These are phyloP conservation scores for Collariella sp. DNA, from an alignment of 495 filamentous ascomycete species.

Conservation along the genomic window DNA sequence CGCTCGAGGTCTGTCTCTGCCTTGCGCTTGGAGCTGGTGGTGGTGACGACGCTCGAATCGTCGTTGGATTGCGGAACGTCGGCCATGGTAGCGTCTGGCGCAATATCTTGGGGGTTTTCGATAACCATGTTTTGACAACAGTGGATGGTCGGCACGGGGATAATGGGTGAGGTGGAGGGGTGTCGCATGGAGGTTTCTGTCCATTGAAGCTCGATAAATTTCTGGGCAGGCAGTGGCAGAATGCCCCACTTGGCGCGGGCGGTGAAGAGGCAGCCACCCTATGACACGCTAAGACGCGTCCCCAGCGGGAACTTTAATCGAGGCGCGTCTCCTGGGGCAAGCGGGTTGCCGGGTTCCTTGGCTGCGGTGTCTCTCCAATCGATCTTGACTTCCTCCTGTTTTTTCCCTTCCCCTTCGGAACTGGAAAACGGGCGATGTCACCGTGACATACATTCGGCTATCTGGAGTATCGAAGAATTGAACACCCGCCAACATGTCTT, in stretches of 20 bases:
- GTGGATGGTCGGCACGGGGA: not conserved
- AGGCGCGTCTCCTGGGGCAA: slow-evolving; percentile 18
- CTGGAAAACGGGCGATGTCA: not conserved
- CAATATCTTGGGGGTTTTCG: not conserved
- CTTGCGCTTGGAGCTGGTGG: slow-evolving; percentile 24
- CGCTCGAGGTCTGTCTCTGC: slow-evolving; percentile 23
- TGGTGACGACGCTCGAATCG: not conserved
- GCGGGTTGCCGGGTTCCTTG: not conserved
- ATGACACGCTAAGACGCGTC: slow-evolving; percentile 14
- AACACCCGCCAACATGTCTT: slow-evolving; percentile 56
- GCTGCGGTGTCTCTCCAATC: not conserved
- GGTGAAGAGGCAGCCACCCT: slow-evolving; percentile 1
- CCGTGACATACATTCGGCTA: not conserved
- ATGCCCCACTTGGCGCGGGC: slow-evolving; percentile 2
- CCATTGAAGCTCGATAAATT: slow-evolving; percentile 2
- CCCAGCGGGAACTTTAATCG: slow-evolving; percentile 11
- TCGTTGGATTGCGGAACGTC: not conserved
- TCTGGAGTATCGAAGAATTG: not conserved
- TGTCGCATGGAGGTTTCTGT: too few species aligned
- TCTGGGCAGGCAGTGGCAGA: not conserved
- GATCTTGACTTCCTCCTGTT: too few species aligned
- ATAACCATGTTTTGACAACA: slow-evolving; percentile 3
- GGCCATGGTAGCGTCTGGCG: not conserved
- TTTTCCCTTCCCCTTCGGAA: not conserved
- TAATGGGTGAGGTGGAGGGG: not conserved